A percentile compares a stretch with the other conserved stretches of the same genome.
Conservation (phyloP, 768 basidiomycete genomes). For the Serendipita indica region DNA sequence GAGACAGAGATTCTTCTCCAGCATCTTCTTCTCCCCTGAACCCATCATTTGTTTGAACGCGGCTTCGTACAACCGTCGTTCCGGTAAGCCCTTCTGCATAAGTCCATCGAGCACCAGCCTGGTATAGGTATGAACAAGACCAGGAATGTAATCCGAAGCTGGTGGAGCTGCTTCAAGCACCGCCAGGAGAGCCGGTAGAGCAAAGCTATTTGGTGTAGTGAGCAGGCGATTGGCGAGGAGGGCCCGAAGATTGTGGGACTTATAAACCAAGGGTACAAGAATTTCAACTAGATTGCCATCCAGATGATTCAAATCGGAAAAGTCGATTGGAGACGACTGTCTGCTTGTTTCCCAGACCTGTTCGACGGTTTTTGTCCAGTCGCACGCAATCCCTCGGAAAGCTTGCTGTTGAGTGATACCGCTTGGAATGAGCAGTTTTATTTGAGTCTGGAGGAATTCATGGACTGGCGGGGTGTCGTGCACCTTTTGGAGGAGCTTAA, state of each 20-base stretch:
- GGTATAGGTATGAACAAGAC: background rate
- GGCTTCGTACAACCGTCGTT: background rate
- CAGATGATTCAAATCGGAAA: background rate
- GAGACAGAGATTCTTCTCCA: background rate
- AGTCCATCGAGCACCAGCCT: background rate
- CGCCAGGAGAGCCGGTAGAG: background rate
- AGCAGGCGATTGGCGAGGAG: background rate
- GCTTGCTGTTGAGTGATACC: background rate
- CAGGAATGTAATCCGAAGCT: background rate
- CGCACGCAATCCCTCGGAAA: background rate
- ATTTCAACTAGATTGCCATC: background rate
- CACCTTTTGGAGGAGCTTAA: constrained; percentile 25
- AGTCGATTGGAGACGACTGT: background rate
- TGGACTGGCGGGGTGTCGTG: constrained; percentile 13
- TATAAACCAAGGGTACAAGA: background rate
- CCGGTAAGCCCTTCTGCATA: background rate
- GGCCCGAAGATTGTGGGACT: background rate
- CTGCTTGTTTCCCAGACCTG: background rate
- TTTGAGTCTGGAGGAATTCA: background rate
- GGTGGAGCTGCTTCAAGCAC: background rate
- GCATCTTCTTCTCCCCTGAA: background rate
- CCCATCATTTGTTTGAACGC: background rate
- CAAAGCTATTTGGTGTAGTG: background rate
- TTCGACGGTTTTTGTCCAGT: background rate
- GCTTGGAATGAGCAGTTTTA: background rate